Base-by-base conservation (phyloP, 2,329 filamentous ascomycete species). In the Pseudocercospora pini-densiflorae region DNA sequence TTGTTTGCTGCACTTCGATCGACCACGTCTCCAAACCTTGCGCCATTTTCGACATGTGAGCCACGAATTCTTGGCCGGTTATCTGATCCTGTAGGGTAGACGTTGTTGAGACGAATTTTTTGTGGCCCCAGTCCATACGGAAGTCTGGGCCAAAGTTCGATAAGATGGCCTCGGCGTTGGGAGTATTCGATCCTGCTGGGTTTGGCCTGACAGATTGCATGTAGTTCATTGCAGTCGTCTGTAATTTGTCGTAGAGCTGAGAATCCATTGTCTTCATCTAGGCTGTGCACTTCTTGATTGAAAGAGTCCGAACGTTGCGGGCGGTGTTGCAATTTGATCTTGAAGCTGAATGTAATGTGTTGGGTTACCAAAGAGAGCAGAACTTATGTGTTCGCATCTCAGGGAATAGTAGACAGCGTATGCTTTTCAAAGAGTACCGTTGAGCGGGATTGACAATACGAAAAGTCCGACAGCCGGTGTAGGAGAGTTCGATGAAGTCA, bases 121-220 rank as follows among this genome's bases (percentile, higher is more conserved):
- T 47, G 23, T 61, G 58, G 58, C 58, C 58, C 36, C 58, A 61
- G 36, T 49, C 24, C 58, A 61, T 47, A 49, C 23, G 40, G 21
- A 49, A 61, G 58, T 61, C 24, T 21, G 24, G 19, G 23, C n/a
- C 36, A 23, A 49, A 21, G 40, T 61, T 24, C 8, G 58, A 21
- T n/a, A 61, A n/a, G 21, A 61, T 49, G 19, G 40, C 40, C 16
- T 49, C 36, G n/a, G 19, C 40, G 19, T 61, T 51, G 12, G 58
- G 40, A 29, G 21, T 19, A 23, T 49, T 61, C 3, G 58, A 31
- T 14, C 58, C 58, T 33, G 58, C 36, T 29, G 40, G 36, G 14
- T 49, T 49, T 19, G 58, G 58, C 19, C 58, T 61, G 24, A 21
- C n/a, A 10, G 58, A 61, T n/a, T 61, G 21, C 21, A 61, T 61